These are phyloP conservation scores for Punctularia strigosozonata DNA, from an alignment of 768 basidiomycete genomes.

Conservation along the genomic window DNA sequence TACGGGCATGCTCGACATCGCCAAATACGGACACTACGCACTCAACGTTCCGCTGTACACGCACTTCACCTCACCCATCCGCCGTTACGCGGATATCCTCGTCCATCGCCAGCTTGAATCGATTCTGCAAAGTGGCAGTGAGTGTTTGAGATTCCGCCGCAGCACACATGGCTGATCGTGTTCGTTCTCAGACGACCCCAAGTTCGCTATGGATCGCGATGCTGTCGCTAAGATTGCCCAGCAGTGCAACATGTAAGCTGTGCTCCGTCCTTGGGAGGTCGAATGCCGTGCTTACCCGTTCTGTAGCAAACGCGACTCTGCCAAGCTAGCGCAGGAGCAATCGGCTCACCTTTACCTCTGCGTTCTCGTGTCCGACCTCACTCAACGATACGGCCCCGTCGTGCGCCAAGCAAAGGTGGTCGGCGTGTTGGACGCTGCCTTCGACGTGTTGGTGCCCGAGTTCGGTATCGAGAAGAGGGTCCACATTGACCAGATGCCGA, in stretches of 20 bases:
- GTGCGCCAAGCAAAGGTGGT: slow-evolving; percentile 92
- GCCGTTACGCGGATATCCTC: slow-evolving; percentile 86
- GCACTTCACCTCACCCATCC: slow-evolving; percentile 87
- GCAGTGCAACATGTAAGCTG: slow-evolving; percentile 87
- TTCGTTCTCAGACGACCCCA: slow-evolving; percentile 45
- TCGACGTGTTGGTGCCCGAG: slow-evolving; percentile 92
- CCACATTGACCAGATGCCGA: slow-evolving; percentile 98
- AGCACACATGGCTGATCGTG: slow-evolving; percentile 1
- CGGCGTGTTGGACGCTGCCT: slow-evolving; percentile 93
- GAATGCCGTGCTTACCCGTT: slow-evolving; percentile 1
- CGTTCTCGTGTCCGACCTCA: slow-evolving; percentile 87
- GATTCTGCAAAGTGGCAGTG: slow-evolving; percentile 60
- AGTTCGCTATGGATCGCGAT: slow-evolving; percentile 96
- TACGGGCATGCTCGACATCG: slow-evolving; percentile 97
- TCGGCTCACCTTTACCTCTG: slow-evolving; percentile 93
- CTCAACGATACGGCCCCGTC: slow-evolving; percentile 90
- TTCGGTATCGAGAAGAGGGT: slow-evolving; percentile 99
- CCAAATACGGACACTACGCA: slow-evolving; percentile 92
- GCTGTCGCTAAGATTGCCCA: slow-evolving; percentile 96
- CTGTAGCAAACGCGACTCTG: slow-evolving; percentile 79
- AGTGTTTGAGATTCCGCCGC: slow-evolving; percentile 12
- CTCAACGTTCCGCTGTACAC: slow-evolving; percentile 87
- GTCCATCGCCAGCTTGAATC: slow-evolving; percentile 96
- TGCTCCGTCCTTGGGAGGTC: not conserved
- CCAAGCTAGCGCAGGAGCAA: slow-evolving; percentile 88